Evolutionary conservation across 768 basidiomycete genomes (phyloP).

Genomic region (Panus rudis): DNA sequence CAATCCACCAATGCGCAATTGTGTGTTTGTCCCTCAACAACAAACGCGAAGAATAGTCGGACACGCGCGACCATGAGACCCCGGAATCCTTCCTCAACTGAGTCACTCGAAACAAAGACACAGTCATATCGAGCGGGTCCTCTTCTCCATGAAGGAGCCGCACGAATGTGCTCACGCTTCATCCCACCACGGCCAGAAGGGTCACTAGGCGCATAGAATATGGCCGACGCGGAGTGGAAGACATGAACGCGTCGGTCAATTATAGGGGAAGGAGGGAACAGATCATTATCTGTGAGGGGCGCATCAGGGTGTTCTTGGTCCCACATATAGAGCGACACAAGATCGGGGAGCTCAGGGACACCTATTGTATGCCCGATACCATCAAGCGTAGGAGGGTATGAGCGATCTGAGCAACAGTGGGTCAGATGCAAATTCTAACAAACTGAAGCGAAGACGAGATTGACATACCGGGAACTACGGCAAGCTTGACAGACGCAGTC

Average conservation of each 20-base stretch:
- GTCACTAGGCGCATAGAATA: conserved; percentile 23
- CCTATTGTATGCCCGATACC: background rate
- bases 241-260: conserved; percentile 6
- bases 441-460: no score
- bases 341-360: background rate
- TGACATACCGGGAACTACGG: no score
- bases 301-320: background rate
- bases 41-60: conserved; percentile 18
- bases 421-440: no score
- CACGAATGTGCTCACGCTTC: conserved; percentile 16
- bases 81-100: conserved; percentile 6
- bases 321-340: background rate
- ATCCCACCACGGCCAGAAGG: conserved; percentile 18
- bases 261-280: background rate
- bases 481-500: no score
- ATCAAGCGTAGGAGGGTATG: background rate
- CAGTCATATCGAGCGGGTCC: conserved; percentile 12
- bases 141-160: conserved; percentile 14
- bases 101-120: conserved; percentile 13
- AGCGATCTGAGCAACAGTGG: no score
- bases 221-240: conserved; percentile 15
- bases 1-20: conserved; percentile 15
- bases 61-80: conserved; percentile 13
- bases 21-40: background rate
- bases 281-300: background rate